Conservation (phyloP, 495 filamentous ascomycete species). For the Trypethelium eluteriae region DNA sequence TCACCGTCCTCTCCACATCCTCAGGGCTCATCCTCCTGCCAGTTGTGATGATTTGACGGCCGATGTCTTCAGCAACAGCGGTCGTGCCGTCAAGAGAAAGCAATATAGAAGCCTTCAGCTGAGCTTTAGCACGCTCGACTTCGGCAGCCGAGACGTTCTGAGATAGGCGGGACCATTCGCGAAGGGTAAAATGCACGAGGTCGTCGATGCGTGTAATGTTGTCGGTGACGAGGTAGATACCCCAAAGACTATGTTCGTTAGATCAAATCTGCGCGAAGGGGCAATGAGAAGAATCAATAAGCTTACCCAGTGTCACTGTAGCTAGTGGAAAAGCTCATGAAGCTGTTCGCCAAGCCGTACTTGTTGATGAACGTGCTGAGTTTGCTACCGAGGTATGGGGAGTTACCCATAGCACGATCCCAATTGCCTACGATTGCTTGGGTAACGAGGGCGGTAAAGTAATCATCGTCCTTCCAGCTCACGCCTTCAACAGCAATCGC, state of each 20-base stretch:
- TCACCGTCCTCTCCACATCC: conserved; percentile 88
- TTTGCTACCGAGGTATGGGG: conserved; percentile 93
- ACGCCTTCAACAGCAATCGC: conserved; percentile 99
- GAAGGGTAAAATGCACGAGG: conserved; percentile 93
- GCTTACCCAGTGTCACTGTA: conserved; percentile 97
- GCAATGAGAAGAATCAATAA: background rate
- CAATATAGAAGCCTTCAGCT: conserved; percentile 96
- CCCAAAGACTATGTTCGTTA: conserved; percentile 67
- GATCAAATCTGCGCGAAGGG: background rate
- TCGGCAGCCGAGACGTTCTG: conserved; percentile 79
- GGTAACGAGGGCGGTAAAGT: conserved; percentile 94
- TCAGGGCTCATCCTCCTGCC: conserved; percentile 82
- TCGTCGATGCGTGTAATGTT: conserved; percentile 82
- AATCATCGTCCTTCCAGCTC: conserved; percentile 97
- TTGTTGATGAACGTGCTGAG: conserved; percentile 88
- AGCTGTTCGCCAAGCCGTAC: conserved; percentile 92
- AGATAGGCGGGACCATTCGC: conserved; percentile 92
- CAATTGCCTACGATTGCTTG: conserved; percentile 99
- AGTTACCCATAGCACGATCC: conserved; percentile 97
- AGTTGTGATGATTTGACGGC: conserved; percentile 94
- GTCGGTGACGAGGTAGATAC: conserved; percentile 96
- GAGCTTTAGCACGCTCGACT: conserved; percentile 96
- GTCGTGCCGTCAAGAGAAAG: conserved; percentile 96
- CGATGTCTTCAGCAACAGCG: conserved; percentile 95
- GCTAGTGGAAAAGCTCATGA: conserved; percentile 99